Evolutionary conservation across 352 stramenopile species (phyloP), one percentile per base, ranked within the genome.

Genomic region (Bremia lactucae): DNA sequence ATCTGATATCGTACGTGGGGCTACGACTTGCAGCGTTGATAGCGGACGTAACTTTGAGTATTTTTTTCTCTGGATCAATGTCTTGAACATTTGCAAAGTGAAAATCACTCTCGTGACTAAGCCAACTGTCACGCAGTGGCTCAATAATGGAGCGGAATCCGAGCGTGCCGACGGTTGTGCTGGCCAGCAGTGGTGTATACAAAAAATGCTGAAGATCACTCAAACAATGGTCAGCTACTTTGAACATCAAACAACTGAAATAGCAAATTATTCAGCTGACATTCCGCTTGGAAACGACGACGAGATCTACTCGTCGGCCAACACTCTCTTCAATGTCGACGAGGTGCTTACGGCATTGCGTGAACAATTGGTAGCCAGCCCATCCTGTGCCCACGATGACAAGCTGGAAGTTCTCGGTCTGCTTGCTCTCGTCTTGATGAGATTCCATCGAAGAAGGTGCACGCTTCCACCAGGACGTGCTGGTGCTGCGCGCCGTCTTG

Each of bases 71-170:
- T 1, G 74, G 60, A 42, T 97, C 77, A 18, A 98, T 72, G 23
- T 73, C 44, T 2, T 57, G 34, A 29, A 90, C 84, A 24, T 58
- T 68, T 6, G 84, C 82, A 8, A 76, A 49, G 47, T 92, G 66
- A 47, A 90, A 81, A 51, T 90, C 59, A 52, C 74, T 60, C 53
- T 88, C 62, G 58, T 84, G 55, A 25, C 72, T 72, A 45, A 87
- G 74, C 37, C 65, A 66, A 20, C 52, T 78, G 52, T 87, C 95
- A 1, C 95, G 84, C 31, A 98, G 70, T 9, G 94, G 94, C 61
- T 99, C 95, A 54, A 97, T 89, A 55, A 98, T 97, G 18, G 77
- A 93, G 5, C 94, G 87, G 67, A 98, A 98, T 68, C 98, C 95
- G 18, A 99, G 68, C 16, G 95, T 99, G 0, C 73, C 87, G 23